Evolutionary conservation across 2,329 filamentous ascomycete species (phyloP).

Genomic region (Tolypocladium pustulatum): DNA sequence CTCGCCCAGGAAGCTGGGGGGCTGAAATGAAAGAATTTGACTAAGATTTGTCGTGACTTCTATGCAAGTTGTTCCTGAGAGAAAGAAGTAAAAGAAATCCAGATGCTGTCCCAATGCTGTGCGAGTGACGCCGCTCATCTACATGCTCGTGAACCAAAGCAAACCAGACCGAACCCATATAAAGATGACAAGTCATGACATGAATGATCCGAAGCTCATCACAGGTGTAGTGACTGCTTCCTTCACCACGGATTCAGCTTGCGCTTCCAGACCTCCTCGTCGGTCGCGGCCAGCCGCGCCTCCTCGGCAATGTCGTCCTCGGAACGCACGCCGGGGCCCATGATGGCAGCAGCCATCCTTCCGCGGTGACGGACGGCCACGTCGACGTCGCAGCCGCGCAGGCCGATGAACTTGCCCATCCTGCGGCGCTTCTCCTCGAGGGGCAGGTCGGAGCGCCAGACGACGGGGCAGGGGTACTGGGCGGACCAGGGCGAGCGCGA

Average conservation of each 20-base stretch:
- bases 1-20: neutral
- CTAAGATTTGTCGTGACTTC: neutral
- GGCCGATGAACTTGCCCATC: constrained; percentile 64
- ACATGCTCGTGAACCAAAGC: neutral
- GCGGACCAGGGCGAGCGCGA: constrained; percentile 41
- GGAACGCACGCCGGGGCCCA: constrained; percentile 19
- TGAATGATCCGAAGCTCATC: neutral
- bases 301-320: constrained; percentile 38
- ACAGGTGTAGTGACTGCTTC: neutral
- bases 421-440: constrained; percentile 61
- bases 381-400: constrained; percentile 40
- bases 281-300: constrained; percentile 27
- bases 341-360: neutral
- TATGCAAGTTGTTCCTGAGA: constrained; percentile 1
- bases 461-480: constrained; percentile 59
- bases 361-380: neutral
- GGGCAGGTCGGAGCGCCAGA: constrained; percentile 43
- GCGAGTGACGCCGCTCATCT: constrained; percentile 2
- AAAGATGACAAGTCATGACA: neutral
- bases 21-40: neutral
- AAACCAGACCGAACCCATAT: neutral
- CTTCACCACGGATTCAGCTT: constrained; percentile 27
- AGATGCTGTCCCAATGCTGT: constrained; percentile 5
- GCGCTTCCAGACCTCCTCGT: constrained; percentile 36
- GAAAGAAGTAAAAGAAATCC: no score